phyloP scores from a whole-genome alignment of 2,329 filamentous ascomycete genomes.

The Aspergillus unguis region DNA sequence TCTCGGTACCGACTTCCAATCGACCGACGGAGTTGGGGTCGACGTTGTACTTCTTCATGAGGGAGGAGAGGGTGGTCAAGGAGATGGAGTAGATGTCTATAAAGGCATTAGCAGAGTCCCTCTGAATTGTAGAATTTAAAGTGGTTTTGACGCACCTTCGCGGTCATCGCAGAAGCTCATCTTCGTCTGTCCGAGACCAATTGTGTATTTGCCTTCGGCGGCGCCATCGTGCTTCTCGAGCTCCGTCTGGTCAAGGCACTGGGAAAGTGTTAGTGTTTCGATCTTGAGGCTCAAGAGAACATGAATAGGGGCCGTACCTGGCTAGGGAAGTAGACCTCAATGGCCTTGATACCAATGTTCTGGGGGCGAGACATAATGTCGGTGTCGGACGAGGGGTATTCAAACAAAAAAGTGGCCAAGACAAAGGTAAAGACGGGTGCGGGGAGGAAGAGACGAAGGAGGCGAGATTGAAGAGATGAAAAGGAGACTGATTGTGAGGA shows the following conservation, averaged over 20 bases:
- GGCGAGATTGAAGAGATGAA: slow-evolving; percentile 8
- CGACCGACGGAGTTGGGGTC: slow-evolving; percentile 74
- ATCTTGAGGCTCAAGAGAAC: background rate
- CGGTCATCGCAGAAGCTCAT: slow-evolving; percentile 91
- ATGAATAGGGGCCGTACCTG: slow-evolving; percentile 59
- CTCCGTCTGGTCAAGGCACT: slow-evolving; percentile 82
- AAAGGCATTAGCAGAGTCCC: slow-evolving; percentile 5
- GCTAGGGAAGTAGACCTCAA: slow-evolving; percentile 82
- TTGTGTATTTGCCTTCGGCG: slow-evolving; percentile 79
- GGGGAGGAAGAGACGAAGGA: background rate
- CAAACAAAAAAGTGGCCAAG: slow-evolving; percentile 10
- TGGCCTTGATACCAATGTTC: slow-evolving; percentile 90
- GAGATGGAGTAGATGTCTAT: slow-evolving; percentile 87
- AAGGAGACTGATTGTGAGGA: slow-evolving; percentile 9
- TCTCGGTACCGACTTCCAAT: slow-evolving; percentile 82
- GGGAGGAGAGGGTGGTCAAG: slow-evolving; percentile 72
- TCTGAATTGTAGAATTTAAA: background rate
- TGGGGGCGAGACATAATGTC: slow-evolving; percentile 70
- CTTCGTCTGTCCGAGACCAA: slow-evolving; percentile 84
- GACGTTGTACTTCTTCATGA: slow-evolving; percentile 79
- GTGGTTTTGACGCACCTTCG: slow-evolving; percentile 59
- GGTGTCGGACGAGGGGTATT: slow-evolving; percentile 15
- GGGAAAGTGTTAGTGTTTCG: slow-evolving; percentile 1
- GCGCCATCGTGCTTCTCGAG: slow-evolving; percentile 86
- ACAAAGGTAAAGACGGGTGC: background rate